A percentile compares a stretch with the other conserved stretches of the same genome.
phyloP scores from a whole-genome alignment of 148 eudicot genomes.

The Polygonum maritimum region DNA sequence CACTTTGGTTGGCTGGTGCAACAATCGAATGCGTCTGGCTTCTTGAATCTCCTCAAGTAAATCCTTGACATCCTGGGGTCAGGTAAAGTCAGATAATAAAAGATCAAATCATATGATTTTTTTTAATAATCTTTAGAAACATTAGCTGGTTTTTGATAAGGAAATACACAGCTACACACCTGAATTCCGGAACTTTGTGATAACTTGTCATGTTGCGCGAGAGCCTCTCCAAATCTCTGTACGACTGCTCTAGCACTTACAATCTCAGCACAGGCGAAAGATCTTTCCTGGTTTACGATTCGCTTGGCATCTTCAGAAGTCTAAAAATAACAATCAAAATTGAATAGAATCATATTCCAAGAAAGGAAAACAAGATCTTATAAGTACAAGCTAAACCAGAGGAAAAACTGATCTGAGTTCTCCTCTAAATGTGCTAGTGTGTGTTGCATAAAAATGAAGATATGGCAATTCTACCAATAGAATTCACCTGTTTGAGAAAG shows the following conservation, averaged over 20 bases:
- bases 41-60: conserved; percentile 89
- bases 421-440: too few relatives aligned
- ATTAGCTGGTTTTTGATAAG: background rate
- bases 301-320: conserved; percentile 98
- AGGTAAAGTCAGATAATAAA: background rate
- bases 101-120: too few relatives aligned
- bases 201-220: conserved; percentile 79
- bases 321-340: conserved; percentile 27
- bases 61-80: conserved; percentile 56
- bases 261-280: conserved; percentile 95
- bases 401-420: too few relatives aligned
- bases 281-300: conserved; percentile 87
- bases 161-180: conserved; percentile 30
- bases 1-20: conserved; percentile 95
- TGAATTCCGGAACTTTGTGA: conserved; percentile 58
- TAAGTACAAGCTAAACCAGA: background rate
- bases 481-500: conserved; percentile 78
- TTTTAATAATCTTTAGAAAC: too few relatives aligned
- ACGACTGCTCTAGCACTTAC: conserved; percentile 95
- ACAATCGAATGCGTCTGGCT: conserved; percentile 72
- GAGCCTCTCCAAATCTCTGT: conserved; percentile 87
- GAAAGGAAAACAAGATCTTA: too few relatives aligned
- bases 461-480: background rate
- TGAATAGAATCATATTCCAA: background rate
- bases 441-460: background rate